Evolutionary conservation across 2,329 filamentous ascomycete species (phyloP), one percentile per base, ranked within the genome.

Genomic region (Dryadomyces sulphureus): DNA sequence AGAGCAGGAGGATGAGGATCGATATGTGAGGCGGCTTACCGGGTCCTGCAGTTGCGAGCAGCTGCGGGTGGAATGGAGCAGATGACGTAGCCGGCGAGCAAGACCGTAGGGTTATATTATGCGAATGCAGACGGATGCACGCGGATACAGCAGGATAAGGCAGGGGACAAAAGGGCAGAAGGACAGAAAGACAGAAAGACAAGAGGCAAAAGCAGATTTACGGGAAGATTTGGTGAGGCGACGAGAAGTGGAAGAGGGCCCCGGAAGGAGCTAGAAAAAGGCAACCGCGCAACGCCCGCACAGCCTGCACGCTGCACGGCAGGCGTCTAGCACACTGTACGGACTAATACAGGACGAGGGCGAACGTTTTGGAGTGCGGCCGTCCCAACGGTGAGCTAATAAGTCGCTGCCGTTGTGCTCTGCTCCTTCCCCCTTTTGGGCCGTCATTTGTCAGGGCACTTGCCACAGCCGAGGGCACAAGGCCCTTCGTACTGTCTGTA

Each of bases 341-440:
- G n/a, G n/a, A n/a, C n/a, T n/a, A n/a, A n/a, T n/a, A n/a, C n/a
- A n/a, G n/a, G n/a, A n/a, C n/a, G n/a, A n/a, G n/a, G n/a, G n/a
- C n/a, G n/a, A n/a, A n/a, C n/a, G n/a, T n/a, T n/a, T n/a, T n/a
- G n/a, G n/a, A n/a, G n/a, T n/a, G n/a, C n/a, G n/a, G n/a, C n/a
- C n/a, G n/a, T n/a, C n/a, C n/a, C n/a, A n/a, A n/a, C 51, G 51
- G 41, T 45, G 48, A 51, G 50, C 48, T 47, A 49, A 45, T 38
- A 17, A 7, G 34, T 42, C 45, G 38, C 20, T 36, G 12, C n/a
- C n/a, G 32, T 16, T 14, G 12, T 14, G 12, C 12, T 41, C 39
- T 41, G 17, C 24, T 35, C 20, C 20, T 43, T 32, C 40, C 22
- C 34, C 32, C 34, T 34, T 43, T 16, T 30, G 38, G 44, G 36